Percentiles rank a stretch among this genome's conserved stretches.
Conservation (phyloP, 1,139 yeast genomes). For the Pichia kudriavzevii region DNA sequence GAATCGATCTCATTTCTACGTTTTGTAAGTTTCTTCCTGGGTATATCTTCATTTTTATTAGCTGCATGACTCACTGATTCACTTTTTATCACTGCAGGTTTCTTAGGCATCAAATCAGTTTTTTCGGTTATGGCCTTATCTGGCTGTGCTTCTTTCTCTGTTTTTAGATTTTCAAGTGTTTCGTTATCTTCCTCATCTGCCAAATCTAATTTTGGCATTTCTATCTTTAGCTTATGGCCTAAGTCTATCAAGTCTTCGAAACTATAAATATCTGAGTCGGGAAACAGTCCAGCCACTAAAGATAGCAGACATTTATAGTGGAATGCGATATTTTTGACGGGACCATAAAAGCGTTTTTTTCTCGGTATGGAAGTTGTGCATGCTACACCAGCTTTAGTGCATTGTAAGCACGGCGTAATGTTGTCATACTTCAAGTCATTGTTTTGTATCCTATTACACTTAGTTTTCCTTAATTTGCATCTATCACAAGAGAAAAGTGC, state of each 20-base stretch:
- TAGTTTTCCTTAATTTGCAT: conserved; percentile 37
- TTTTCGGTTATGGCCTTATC: no score
- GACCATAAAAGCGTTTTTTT: conserved; percentile 32
- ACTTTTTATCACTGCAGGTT: no score
- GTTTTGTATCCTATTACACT: conserved; percentile 31
- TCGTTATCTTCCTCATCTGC: conserved; percentile 15
- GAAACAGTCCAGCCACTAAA: conserved; percentile 33
- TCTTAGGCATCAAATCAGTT: no score
- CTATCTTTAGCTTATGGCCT: conserved; percentile 30
- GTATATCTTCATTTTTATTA: conserved; percentile 1
- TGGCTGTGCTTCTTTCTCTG: conserved; percentile 6
- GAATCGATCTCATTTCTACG: background rate
- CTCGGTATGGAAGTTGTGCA: conserved; percentile 36
- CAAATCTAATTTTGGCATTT: conserved; percentile 30
- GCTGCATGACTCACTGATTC: no score
- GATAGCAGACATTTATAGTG: conserved; percentile 34
- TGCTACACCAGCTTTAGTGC: conserved; percentile 30
- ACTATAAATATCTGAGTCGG: conserved; percentile 35
- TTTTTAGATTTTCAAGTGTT: conserved; percentile 7
- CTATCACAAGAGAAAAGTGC: conserved; percentile 40
- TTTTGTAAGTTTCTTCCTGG: background rate
- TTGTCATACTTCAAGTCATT: conserved; percentile 30
- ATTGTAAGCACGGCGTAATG: conserved; percentile 33
- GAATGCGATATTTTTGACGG: conserved; percentile 32
- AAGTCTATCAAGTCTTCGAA: conserved; percentile 31